These are phyloP conservation scores for Cladosporium sp. DNA, from an alignment of 2,329 filamentous ascomycete genomes.

Conservation along the genomic window DNA sequence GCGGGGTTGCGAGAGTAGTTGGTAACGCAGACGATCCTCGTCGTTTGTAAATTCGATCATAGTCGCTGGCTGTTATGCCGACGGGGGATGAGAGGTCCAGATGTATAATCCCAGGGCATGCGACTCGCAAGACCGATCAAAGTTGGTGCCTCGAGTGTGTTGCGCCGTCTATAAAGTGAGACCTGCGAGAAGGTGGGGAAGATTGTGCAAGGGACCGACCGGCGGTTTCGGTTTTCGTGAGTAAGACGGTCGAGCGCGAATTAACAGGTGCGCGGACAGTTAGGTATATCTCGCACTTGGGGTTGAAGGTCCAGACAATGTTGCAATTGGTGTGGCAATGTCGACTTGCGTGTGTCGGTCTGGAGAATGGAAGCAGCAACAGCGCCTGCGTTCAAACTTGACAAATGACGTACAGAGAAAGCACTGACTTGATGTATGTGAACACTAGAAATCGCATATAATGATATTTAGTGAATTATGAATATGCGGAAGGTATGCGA, in stretches of 20 bases:
- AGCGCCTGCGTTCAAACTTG: constrained; percentile 2
- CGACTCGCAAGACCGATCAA: background rate
- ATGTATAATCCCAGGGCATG: background rate
- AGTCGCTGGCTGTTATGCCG: background rate
- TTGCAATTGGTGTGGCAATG: constrained; percentile 6
- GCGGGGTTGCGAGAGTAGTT: constrained; percentile 75
- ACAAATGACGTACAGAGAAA: background rate
- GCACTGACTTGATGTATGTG: background rate
- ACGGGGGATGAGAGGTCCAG: background rate
- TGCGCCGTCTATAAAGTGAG: background rate
- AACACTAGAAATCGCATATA: background rate
- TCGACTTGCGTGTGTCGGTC: background rate
- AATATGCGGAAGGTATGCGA: background rate
- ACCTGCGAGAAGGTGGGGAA: constrained; percentile 15
- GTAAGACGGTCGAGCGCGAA: background rate
- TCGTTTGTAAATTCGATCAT: constrained; percentile 51
- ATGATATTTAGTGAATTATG: background rate
- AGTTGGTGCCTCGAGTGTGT: background rate
- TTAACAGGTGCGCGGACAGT: background rate
- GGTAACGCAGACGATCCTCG: constrained; percentile 81
- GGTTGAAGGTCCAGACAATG: background rate
- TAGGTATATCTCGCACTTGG: background rate
- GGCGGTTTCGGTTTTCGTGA: constrained; percentile 7
- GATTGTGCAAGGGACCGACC: constrained; percentile 18
- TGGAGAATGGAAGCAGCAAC: background rate